These are phyloP conservation scores for Picea sitchensis DNA, from an alignment of 75 land plant species.

Conservation along the genomic window DNA sequence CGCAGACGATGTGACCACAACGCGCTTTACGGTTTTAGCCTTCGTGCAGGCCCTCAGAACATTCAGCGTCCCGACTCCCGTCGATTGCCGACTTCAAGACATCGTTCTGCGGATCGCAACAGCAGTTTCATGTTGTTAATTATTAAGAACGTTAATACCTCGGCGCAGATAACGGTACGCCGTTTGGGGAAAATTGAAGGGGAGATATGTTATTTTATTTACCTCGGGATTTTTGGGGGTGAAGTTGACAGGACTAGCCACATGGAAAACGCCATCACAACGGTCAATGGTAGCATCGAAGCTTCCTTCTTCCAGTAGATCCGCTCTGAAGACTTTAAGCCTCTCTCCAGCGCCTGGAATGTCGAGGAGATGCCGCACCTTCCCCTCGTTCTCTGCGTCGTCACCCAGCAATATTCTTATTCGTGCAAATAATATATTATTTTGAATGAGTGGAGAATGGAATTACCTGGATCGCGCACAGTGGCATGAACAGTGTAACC, in stretches of 20 bases:
- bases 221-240: constrained; percentile 10
- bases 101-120: constrained; percentile 30
- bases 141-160: no score
- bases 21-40: constrained; percentile 35
- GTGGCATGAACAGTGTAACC: constrained; percentile 82
- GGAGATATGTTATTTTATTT: neutral
- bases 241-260: constrained; percentile 19
- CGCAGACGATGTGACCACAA: constrained; percentile 68
- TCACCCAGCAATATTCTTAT: neutral
- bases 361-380: constrained; percentile 16
- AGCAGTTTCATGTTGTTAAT: no score
- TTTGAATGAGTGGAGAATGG: neutral
- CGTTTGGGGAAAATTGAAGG: no score
- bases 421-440: neutral
- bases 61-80: no score
- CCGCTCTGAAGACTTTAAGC: constrained; percentile 32
- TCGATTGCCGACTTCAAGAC: constrained; percentile 64
- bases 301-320: constrained; percentile 23
- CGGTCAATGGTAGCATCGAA: constrained; percentile 21
- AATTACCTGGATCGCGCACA: constrained; percentile 67
- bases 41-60: constrained; percentile 46
- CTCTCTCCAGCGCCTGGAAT: constrained; percentile 26
- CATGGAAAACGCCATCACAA: constrained; percentile 40
- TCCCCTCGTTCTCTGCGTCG: constrained; percentile 10
- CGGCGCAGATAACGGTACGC: no score